Percentiles rank a stretch among this genome's conserved stretches.
These are phyloP conservation scores for Daldinia caldariorum DNA, from an alignment of 495 filamentous ascomycete species.

Conservation along the genomic window DNA sequence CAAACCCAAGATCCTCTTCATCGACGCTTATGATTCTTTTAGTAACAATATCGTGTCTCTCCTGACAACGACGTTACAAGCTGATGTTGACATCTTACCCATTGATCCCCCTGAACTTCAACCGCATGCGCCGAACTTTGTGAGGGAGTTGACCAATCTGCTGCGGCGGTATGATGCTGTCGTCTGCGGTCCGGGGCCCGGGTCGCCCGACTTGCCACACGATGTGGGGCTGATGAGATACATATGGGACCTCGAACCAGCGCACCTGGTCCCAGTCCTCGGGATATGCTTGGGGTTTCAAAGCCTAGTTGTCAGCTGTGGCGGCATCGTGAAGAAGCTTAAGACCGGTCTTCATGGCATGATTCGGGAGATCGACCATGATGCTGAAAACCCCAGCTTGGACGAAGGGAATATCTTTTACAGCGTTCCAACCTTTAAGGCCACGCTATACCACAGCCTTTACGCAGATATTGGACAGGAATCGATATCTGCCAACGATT, in stretches of 20 bases:
- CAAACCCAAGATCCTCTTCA: constrained; percentile 72
- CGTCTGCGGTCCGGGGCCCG: constrained; percentile 83
- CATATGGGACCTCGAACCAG: constrained; percentile 73
- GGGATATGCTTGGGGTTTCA: constrained; percentile 96
- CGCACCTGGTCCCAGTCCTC: constrained; percentile 73
- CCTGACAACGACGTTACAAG: constrained; percentile 70
- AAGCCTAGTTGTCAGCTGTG: constrained; percentile 74
- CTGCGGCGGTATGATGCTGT: constrained; percentile 75
- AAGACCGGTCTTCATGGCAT: constrained; percentile 82
- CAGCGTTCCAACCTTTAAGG: constrained; percentile 66
- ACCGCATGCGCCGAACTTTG: constrained; percentile 32
- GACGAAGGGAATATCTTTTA: constrained; percentile 54
- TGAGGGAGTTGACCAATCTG: constrained; percentile 50
- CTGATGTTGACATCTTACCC: constrained; percentile 73
- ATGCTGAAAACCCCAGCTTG: constrained; percentile 45
- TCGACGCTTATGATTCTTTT: constrained; percentile 97
- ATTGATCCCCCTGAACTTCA: constrained; percentile 67
- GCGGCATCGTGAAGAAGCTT: constrained; percentile 70
- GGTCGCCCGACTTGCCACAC: constrained; percentile 63
- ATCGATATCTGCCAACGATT: constrained; percentile 43
- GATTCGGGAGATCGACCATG: constrained; percentile 69
- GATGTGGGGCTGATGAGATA: constrained; percentile 84
- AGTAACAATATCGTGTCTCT: constrained; percentile 90
- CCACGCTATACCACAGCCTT: constrained; percentile 90
- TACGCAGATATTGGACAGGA: constrained; percentile 68